Evolutionary conservation across 768 basidiomycete genomes (phyloP).

Genomic region (Hortiboletus flavorubellus): DNA sequence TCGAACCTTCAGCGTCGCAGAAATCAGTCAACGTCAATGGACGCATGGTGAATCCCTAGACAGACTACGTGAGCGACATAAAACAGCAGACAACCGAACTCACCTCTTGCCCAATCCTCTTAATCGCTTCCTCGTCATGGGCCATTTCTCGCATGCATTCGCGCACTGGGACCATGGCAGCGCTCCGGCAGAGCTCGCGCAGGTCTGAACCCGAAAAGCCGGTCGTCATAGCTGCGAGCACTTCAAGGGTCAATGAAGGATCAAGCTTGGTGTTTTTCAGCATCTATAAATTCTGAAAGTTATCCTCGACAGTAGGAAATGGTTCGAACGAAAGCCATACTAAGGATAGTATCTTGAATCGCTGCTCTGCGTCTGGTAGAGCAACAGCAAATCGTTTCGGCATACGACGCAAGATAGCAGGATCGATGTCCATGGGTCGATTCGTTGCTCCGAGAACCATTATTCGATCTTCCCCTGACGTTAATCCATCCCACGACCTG

Average conservation of each 20-base stretch:
- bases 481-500: conserved; percentile 93
- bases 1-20: conserved; percentile 38
- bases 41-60: conserved; percentile 73
- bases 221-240: conserved; percentile 64
- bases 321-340: conserved; percentile 38
- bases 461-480: conserved; percentile 77
- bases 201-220: conserved; percentile 89
- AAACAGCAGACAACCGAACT: neutral
- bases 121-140: conserved; percentile 48
- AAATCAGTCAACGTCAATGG: conserved; percentile 74
- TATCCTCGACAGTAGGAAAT: neutral
- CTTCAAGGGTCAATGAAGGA: conserved; percentile 54
- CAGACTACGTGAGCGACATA: neutral
- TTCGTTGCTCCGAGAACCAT: conserved; percentile 95
- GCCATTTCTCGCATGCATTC: conserved; percentile 66
- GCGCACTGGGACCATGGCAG: conserved; percentile 89
- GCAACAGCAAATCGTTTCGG: conserved; percentile 91
- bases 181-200: conserved; percentile 87
- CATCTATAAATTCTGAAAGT: conserved; percentile 52
- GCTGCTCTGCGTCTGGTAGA: conserved; percentile 74
- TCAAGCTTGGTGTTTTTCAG: conserved; percentile 71
- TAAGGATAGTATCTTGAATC: conserved; percentile 78
- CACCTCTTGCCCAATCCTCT: conserved; percentile 43
- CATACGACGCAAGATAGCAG: conserved; percentile 91
- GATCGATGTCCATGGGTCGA: conserved; percentile 87